These are phyloP conservation scores for Dioszegia aurantiaca DNA, from an alignment of 768 basidiomycete genomes.

Conservation along the genomic window DNA sequence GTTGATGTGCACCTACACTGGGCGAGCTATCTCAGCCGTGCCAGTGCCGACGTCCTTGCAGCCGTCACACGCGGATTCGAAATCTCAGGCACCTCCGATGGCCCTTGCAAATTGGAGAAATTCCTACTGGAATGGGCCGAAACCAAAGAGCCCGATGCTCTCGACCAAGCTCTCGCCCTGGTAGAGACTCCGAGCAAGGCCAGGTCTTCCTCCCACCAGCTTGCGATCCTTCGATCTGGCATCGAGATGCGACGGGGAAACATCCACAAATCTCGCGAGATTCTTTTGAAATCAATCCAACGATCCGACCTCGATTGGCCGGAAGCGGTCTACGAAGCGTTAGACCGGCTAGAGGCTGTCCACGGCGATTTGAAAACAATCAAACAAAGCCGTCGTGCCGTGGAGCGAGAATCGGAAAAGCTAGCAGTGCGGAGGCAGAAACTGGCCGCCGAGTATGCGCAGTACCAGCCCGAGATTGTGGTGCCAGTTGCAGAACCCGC, in stretches of 20 bases:
- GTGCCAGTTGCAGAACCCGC: neutral
- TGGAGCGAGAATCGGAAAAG: slow-evolving; percentile 46
- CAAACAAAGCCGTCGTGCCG: slow-evolving; percentile 22
- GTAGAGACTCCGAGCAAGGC: slow-evolving; percentile 31
- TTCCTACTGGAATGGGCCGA: slow-evolving; percentile 63
- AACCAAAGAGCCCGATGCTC: slow-evolving; percentile 18
- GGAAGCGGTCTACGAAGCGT: slow-evolving; percentile 87
- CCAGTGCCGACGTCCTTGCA: slow-evolving; percentile 21
- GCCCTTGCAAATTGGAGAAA: slow-evolving; percentile 73
- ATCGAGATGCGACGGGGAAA: slow-evolving; percentile 40
- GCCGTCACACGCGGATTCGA: slow-evolving; percentile 34
- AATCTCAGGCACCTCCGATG: slow-evolving; percentile 23
- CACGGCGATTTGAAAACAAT: slow-evolving; percentile 67
- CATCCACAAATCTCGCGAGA: slow-evolving; percentile 61
- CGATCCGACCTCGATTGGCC: slow-evolving; percentile 85
- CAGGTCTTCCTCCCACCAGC: slow-evolving; percentile 32
- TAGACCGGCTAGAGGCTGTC: slow-evolving; percentile 80
- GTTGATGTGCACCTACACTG: slow-evolving; percentile 26
- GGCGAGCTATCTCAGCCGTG: slow-evolving; percentile 26
- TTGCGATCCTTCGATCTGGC: slow-evolving; percentile 27
- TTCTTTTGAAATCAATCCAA: slow-evolving; percentile 65
- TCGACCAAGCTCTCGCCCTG: slow-evolving; percentile 57
- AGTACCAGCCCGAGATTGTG: slow-evolving; percentile 4
- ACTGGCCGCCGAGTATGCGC: slow-evolving; percentile 17
- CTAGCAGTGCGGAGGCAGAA: slow-evolving; percentile 48